Conservation (phyloP, 352 stramenopile genomes). For the Phytopythium montanum region DNA sequence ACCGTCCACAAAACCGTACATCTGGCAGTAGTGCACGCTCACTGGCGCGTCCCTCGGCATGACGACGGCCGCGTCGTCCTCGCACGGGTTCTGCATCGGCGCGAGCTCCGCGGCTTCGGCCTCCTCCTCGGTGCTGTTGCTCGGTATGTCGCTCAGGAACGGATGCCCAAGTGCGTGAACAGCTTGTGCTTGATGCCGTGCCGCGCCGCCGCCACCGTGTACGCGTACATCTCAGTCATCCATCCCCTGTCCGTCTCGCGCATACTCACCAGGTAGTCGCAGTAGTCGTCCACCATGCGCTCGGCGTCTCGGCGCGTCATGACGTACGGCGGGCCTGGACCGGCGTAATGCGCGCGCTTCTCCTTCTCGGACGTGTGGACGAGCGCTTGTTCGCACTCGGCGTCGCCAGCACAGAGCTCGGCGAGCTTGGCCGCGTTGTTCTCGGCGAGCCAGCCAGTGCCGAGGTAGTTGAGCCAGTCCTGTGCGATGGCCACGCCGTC, state of each 20-base stretch:
- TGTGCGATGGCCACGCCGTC: constrained; percentile 43
- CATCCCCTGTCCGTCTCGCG: constrained; percentile 32
- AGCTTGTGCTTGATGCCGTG: constrained; percentile 55
- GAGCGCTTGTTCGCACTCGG: constrained; percentile 17
- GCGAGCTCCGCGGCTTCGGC: constrained; percentile 7
- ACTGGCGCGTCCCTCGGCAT: constrained; percentile 37
- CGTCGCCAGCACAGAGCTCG: constrained; percentile 23
- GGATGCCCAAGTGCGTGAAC: constrained; percentile 32
- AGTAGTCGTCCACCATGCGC: constrained; percentile 51
- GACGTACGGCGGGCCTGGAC: constrained; percentile 54
- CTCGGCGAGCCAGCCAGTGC: constrained; percentile 30
- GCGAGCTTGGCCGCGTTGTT: constrained; percentile 22
- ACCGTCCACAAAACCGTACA: constrained; percentile 41
- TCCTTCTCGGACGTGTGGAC: constrained; percentile 28
- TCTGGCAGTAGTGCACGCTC: constrained; percentile 51
- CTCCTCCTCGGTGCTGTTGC: background rate
- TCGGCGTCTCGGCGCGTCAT: constrained; percentile 44
- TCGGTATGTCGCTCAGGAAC: constrained; percentile 16
- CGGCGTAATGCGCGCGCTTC: constrained; percentile 37
- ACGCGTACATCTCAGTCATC: constrained; percentile 65
- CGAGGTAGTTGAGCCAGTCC: constrained; percentile 44
- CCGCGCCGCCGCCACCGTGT: constrained; percentile 40
- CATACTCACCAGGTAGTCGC: constrained; percentile 34
- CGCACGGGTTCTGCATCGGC: constrained; percentile 34
- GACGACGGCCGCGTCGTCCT: constrained; percentile 24